Base-by-base conservation (phyloP, 1,139 yeast genomes). In the Magnusiomyces paraingens region DNA sequence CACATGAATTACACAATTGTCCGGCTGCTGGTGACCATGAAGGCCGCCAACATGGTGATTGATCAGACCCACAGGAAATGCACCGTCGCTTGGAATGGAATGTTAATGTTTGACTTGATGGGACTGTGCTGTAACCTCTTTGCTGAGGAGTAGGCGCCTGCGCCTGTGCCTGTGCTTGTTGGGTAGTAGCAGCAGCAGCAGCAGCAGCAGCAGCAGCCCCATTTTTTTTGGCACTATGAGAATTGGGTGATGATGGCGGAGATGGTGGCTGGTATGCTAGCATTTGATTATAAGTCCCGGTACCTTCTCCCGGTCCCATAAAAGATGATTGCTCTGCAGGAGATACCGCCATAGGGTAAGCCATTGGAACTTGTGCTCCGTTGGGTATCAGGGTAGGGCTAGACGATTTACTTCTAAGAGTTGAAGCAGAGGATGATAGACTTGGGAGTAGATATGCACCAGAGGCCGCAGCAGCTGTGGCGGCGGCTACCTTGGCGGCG, bases 11-110 rank as follows among this genome's bases (percentile, higher is more conserved):
- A 74, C 99, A 93, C 63, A 93, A 77, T 71, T 91, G 98, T 15
- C 97, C 98, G 57, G 86, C 89, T 63, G 83, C 79, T 20, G 77
- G 70, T 2, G 94, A 83, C 99, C 99, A 93, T 6, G 95, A 85
- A 1, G 99, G 99, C 67, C 99, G 81, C 99, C 99, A 93, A 70
- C 99, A 93, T 11, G 99, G 99, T 12, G 96, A 87, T 62, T 86
- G 95, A 59, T 84, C 87, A 0, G 94, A 83, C 12, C 91, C 90
- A 71, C 99, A 93, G 3, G 97, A 88, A 36, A 93, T 84, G 68
- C 99, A 93, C 55, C 80, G 59, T 22, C 73, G 62, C 42, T 51
- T 60, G 46, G 50, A n/a, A 18, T 35, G 49, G 22, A 39, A 47
- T 2, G 50, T 36, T 8, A 15, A 15, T 5, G 42, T 47, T 10